Evolutionary conservation across 2,329 filamentous ascomycete species (phyloP).

Genomic region (Teratosphaeria nubilosa): DNA sequence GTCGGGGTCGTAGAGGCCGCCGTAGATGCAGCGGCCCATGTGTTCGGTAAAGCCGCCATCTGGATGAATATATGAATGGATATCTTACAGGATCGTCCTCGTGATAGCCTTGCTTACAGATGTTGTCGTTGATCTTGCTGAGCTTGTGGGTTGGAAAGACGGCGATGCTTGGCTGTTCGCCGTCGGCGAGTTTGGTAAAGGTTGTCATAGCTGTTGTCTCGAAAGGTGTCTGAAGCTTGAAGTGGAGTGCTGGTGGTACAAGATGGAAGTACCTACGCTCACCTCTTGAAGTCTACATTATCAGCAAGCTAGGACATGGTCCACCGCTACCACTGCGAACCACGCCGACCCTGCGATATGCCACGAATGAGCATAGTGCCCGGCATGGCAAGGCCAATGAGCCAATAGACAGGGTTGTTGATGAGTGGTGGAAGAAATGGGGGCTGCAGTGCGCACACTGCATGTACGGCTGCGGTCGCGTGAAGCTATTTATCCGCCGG

Average conservation of each 20-base stretch:
- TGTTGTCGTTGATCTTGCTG: slow-evolving; percentile 67
- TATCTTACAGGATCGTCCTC: too few relatives aligned
- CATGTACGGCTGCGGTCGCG: too few relatives aligned
- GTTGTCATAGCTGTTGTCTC: slow-evolving; percentile 51
- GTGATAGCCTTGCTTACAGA: slow-evolving; percentile 32
- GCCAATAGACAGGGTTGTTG: background rate
- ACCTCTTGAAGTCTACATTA: background rate
- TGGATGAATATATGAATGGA: too few relatives aligned
- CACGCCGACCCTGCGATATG: background rate
- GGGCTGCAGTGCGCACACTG: too few relatives aligned
- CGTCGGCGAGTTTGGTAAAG: slow-evolving; percentile 57
- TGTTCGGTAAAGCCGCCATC: slow-evolving; percentile 80
- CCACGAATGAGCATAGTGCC: background rate
- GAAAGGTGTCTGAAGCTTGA: background rate
- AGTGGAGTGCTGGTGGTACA: background rate
- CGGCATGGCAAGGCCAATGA: background rate
- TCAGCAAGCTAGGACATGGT: background rate
- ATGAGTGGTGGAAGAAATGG: background rate
- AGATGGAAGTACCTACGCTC: background rate
- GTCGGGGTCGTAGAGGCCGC: slow-evolving; percentile 70
- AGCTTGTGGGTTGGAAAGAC: slow-evolving; percentile 56
- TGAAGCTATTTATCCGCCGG: background rate
- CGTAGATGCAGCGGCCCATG: slow-evolving; percentile 84
- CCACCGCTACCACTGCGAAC: background rate
- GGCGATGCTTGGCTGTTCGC: slow-evolving; percentile 53